Evolutionary conservation across 345 rosid species (phyloP).

Genomic region (Melastoma malabathricum): DNA sequence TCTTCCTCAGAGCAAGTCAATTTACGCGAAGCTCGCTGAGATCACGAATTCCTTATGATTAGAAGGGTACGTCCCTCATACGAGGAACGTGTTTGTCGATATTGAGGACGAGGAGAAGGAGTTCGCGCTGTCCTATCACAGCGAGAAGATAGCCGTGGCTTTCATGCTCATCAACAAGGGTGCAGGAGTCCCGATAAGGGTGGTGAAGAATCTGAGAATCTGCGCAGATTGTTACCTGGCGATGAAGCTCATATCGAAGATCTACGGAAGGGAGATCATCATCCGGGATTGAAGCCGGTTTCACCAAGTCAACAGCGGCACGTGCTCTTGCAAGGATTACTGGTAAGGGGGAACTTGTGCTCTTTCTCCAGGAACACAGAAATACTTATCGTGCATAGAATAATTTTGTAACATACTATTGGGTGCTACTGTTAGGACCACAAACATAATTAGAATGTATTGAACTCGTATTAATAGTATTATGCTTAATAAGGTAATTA

Average conservation of each 20-base stretch:
- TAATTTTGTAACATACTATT: too few relatives aligned
- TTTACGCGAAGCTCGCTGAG: constrained; percentile 44
- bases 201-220: constrained; percentile 68
- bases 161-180: constrained; percentile 60
- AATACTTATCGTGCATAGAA: too few relatives aligned
- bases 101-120: constrained; percentile 82
- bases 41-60: constrained; percentile 37
- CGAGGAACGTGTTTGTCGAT: constrained; percentile 44
- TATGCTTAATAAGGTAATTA: too few relatives aligned
- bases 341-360: too few relatives aligned
- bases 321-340: constrained; percentile 59
- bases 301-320: constrained; percentile 64
- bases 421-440: too few relatives aligned
- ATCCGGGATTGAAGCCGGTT: constrained; percentile 74
- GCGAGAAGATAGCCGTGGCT: constrained; percentile 79
- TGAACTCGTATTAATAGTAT: too few relatives aligned
- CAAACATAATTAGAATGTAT: too few relatives aligned
- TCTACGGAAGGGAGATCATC: constrained; percentile 46
- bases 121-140: constrained; percentile 52
- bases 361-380: too few relatives aligned
- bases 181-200: constrained; percentile 34
- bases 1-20: constrained; percentile 39
- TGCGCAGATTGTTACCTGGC: constrained; percentile 76
- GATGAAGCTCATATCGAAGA: constrained; percentile 61
- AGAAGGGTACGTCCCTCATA: constrained; percentile 53